These are phyloP conservation scores for Penicillium crustosum DNA, from an alignment of 2,329 filamentous ascomycete species.

Conservation along the genomic window DNA sequence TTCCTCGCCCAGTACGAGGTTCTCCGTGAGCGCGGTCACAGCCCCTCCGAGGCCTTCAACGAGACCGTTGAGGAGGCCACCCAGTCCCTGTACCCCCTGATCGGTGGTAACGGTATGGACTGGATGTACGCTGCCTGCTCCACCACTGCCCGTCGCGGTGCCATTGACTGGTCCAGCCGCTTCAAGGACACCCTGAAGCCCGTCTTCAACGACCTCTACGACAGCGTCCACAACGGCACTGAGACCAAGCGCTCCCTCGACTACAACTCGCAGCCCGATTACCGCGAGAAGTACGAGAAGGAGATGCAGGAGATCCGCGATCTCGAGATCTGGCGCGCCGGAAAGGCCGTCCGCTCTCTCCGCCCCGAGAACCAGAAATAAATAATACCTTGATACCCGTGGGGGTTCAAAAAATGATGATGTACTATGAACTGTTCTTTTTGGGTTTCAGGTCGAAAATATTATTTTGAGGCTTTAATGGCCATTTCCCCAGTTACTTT, in stretches of 20 bases:
- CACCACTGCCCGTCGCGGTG: slow-evolving; percentile 94
- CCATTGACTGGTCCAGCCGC: slow-evolving; percentile 95
- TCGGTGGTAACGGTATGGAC: slow-evolving; percentile 98
- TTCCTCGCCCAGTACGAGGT: slow-evolving; percentile 99
- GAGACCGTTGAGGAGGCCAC: slow-evolving; percentile 99
- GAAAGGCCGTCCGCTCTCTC: slow-evolving; percentile 88
- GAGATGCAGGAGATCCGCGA: slow-evolving; percentile 99
- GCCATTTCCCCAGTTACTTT: slow-evolving; percentile 6
- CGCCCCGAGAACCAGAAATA: slow-evolving; percentile 86
- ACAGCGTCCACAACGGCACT: slow-evolving; percentile 82
- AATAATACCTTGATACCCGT: slow-evolving; percentile 36
- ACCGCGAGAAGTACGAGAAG: slow-evolving; percentile 94
- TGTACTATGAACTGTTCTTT: slow-evolving; percentile 36
- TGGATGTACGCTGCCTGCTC: slow-evolving; percentile 99
- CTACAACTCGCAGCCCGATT: slow-evolving; percentile 94
- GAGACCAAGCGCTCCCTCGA: slow-evolving; percentile 97
- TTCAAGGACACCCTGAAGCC: slow-evolving; percentile 99
- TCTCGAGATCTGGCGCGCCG: slow-evolving; percentile 98
- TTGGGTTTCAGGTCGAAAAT: slow-evolving; percentile 20
- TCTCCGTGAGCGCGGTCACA: slow-evolving; percentile 96
- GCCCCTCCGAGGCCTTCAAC: slow-evolving; percentile 98
- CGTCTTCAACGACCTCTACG: slow-evolving; percentile 96
- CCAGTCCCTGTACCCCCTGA: slow-evolving; percentile 95
- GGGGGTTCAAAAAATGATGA: slow-evolving; percentile 37
- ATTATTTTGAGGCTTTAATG: slow-evolving; percentile 10